Base-by-base conservation (phyloP, 495 filamentous ascomycete genomes). In the Astrocystis sublimbata region DNA sequence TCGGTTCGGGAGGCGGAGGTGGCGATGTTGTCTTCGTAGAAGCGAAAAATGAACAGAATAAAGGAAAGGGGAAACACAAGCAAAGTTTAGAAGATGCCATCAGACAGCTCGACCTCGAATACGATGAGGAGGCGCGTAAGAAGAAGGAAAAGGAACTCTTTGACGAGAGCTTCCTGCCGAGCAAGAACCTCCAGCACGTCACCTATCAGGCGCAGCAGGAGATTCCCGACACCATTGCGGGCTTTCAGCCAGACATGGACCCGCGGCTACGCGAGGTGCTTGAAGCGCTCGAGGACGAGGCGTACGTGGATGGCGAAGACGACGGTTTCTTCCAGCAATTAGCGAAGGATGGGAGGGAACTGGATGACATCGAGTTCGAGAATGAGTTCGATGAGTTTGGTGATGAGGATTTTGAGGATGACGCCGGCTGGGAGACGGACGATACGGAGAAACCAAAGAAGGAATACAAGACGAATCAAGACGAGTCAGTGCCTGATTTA, bases 171-270 rank as follows among this genome's bases (percentile, higher is more conserved):
- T 78, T 92, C 19, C 69, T 90, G 31, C 87, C 90, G 0, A 88
- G 85, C 2, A 88, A 89, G 58, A 90, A 88, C 69, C 75, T 89
- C 35, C 83, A 86, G 60, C 85, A 86, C 65, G 75, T 84, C 24
- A 91, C 89, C 31, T 98, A 97, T 74, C 92, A 97, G 73, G 89
- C 94, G 49, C 92, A 97, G 75, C 93, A 97, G 76, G 85, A 97
- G 68, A 77, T 97, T 7, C 96, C 93, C 0, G 96, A 98, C 79
- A 88, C 81, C 8, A 86, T 99, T 67, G 87, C 87, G 1, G 96
- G 96, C 0, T 97, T 99, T 71, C 89, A 97, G 75, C 96, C 96
- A 3, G 92, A 98, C 70, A 99, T 99, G 96, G 96, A 99, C 75
- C 93, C 92, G 4, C 81, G 96, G 21, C 73, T 99, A 63, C 84